Evolutionary conservation across 2,329 filamentous ascomycete species (phyloP).

Genomic region (Aspergillus transmontanensis): DNA sequence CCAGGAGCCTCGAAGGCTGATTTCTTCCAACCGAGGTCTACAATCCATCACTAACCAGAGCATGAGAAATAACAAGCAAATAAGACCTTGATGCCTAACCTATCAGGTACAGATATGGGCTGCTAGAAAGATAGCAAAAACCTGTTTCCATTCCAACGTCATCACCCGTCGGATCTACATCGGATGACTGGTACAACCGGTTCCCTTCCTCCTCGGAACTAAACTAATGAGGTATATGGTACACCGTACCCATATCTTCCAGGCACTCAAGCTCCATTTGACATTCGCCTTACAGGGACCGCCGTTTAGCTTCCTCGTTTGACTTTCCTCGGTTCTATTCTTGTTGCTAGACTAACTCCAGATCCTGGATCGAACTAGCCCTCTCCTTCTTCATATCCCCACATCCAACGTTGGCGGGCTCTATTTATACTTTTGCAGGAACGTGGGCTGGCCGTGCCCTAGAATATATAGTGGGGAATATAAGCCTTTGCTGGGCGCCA

Average conservation of each 20-base stretch:
- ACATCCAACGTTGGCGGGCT: background rate
- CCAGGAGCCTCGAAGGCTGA: too few species aligned
- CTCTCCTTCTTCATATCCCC: background rate
- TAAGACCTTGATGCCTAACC: background rate
- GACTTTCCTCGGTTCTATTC: constrained; percentile 6
- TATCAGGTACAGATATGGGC: background rate
- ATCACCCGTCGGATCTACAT: constrained; percentile 2
- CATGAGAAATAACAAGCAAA: background rate
- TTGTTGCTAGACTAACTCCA: background rate
- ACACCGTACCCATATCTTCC: too few species aligned
- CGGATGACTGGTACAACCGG: background rate
- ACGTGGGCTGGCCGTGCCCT: background rate
- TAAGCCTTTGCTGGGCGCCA: background rate
- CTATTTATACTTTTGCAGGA: background rate
- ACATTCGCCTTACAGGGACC: too few species aligned
- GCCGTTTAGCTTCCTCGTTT: background rate
- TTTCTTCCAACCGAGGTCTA: too few species aligned
- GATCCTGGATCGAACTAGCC: background rate
- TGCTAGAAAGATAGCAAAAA: constrained; percentile 1
- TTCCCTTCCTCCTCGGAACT: too few species aligned
- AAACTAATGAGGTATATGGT: too few species aligned
- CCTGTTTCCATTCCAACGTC: constrained; percentile 8
- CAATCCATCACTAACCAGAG: too few species aligned
- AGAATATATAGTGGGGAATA: background rate
- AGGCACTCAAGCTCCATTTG: too few species aligned